Evolutionary conservation across 2,329 filamentous ascomycete species (phyloP), one percentile per base, ranked within the genome.

Genomic region (Simplicillium aogashimaense): DNA sequence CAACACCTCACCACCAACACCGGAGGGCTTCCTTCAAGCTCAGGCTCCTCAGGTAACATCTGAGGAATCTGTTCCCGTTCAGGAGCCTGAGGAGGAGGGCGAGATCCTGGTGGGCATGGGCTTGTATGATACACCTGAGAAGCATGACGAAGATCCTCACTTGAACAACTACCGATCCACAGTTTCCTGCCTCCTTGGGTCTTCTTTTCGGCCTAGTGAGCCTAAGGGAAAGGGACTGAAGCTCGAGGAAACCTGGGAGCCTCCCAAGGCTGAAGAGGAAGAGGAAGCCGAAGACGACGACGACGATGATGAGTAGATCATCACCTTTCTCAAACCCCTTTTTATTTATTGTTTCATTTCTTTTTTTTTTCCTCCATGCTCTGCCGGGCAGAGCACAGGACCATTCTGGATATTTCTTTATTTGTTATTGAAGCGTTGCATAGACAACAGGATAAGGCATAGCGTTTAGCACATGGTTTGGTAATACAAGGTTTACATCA

Each of bases 31-130:
- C 38, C 61, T 76, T 3, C 66, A 69, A 4, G 59, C 64, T 9
- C 63, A 65, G 3, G 59, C 65, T 3, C 71, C 76, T 46, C 65
- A 73, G 35, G 54, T 65, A 2, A 25, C 20, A 25, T 64, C 70
- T 38, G 61, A 68, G 12, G 54, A 56, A 15, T 54, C 69, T 9
- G 56, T 69, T 28, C 57, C 69, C 10, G 58, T 65, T 10, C 74
- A 69, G 45, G 63, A 71, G 41, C 49, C 69, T 6, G 76, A 77
- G 20, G 76, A 76, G 35, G 66, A 73, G 12, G 81, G 78, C 30
- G 83, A 88, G 52, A 81, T 87, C 44, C 69, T 90, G 2, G 72
- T 88, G n/a, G 85, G 85, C 15, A 81, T 92, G 74, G 86, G 86
- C 1, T 72, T 92, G 0, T 92, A 92, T 57, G 85, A 87, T 51